phyloP scores from a whole-genome alignment of 306 rosid genomes.

The Pterocarpus santalinus region DNA sequence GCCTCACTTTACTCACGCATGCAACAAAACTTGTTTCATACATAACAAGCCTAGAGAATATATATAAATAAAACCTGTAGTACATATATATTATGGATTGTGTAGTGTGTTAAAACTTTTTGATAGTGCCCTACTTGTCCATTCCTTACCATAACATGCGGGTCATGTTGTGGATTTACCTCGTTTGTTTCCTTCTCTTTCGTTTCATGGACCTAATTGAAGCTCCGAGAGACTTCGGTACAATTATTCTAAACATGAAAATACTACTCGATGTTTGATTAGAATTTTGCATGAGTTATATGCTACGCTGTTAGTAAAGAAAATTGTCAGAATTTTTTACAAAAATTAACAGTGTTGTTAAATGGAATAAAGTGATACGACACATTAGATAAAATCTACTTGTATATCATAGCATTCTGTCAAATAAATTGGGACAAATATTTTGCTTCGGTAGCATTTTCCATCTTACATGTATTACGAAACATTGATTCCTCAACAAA shows the following conservation, averaged over 20 bases:
- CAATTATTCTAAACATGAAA: background rate
- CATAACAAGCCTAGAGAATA: background rate
- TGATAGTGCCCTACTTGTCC: slow-evolving; percentile 32
- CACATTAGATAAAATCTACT: no score
- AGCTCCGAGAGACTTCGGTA: background rate
- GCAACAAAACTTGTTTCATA: slow-evolving; percentile 27
- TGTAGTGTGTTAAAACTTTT: slow-evolving; percentile 2
- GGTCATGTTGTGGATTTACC: slow-evolving; percentile 27
- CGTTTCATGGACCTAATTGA: slow-evolving; percentile 23
- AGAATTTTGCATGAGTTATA: no score
- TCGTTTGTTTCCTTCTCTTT: slow-evolving; percentile 3
- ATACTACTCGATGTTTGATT: background rate
- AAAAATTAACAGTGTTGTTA: no score
- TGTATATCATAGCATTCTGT: no score
- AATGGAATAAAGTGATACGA: no score
- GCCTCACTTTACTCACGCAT: background rate
- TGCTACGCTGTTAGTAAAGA: no score
- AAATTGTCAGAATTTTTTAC: no score
- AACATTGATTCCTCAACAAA: no score
- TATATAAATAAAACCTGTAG: slow-evolving; percentile 27
- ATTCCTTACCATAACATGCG: slow-evolving; percentile 33
- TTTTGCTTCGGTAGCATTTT: no score
- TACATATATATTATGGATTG: slow-evolving; percentile 23
- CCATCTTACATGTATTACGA: no score
- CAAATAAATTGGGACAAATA: no score